phyloP scores from a whole-genome alignment of 139 green algal genomes.

The Chlorella ohadii region DNA sequence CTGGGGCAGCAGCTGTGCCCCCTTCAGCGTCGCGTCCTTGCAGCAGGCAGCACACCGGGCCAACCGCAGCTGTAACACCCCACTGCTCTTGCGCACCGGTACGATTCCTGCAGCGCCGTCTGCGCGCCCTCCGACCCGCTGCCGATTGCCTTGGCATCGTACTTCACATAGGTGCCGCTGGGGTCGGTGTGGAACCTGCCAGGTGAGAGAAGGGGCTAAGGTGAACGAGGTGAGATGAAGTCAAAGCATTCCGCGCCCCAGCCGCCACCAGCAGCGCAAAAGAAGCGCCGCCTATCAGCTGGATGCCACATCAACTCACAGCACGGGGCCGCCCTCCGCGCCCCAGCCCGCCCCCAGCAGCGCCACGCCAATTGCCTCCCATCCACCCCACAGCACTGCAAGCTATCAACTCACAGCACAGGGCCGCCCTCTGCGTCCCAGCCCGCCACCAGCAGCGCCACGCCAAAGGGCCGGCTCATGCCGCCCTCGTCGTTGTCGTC shows the following conservation, averaged over 20 bases:
- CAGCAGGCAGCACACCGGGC: too few species aligned
- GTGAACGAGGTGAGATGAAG: too few species aligned
- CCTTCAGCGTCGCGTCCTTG: conserved; percentile 86
- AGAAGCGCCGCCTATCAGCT: too few species aligned
- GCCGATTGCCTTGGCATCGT: conserved; percentile 96
- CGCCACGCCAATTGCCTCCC: conserved; percentile 86
- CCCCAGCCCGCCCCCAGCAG: conserved; percentile 96
- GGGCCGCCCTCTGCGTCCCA: conserved; percentile 86
- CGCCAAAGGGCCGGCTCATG: conserved; percentile 96
- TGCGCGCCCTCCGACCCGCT: conserved; percentile 94
- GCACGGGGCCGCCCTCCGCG: conserved; percentile 74
- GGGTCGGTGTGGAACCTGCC: conserved; percentile 95
- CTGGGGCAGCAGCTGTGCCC: too few species aligned
- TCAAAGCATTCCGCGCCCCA: too few species aligned
- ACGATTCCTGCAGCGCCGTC: conserved; percentile 84
- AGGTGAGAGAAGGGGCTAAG: background rate
- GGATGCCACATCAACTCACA: too few species aligned
- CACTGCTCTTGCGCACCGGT: conserved; percentile 20
- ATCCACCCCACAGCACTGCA: too few species aligned
- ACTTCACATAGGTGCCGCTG: conserved; percentile 92
- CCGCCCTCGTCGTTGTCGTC: conserved; percentile 90
- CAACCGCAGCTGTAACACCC: background rate
- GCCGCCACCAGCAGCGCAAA: too few species aligned
- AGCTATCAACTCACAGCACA: conserved; percentile 69
- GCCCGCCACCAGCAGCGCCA: conserved; percentile 96